Base-by-base conservation (phyloP, 2,329 filamentous ascomycete genomes). In the Gaeumannomyces sp. region DNA sequence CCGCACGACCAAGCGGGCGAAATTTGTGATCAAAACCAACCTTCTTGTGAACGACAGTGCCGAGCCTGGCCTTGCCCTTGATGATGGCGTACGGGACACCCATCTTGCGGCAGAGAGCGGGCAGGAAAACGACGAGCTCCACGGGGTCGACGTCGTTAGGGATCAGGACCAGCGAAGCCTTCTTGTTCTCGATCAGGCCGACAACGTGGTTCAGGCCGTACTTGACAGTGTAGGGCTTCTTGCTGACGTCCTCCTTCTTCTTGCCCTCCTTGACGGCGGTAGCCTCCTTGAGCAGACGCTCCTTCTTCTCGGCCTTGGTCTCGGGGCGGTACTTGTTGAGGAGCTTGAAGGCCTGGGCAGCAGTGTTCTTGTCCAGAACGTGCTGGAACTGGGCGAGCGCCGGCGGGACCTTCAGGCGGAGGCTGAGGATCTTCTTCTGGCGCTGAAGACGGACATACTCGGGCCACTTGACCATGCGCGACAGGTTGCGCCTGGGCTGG, bases 321-420 rank as follows among this genome's bases (percentile, higher is more conserved):
- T 99, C 95, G 73, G 95, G 95, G 76, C 94, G 93, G 90, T 99
- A 99, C 88, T 99, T 99, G 91, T 97, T 96, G 78, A 99, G 91
- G 78, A 99, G 90, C 89, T 98, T 98, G 88, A 99, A 95, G 71
- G 92, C 86, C 85, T 98, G 94, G 75, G 93, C 91, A 73, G 96
- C 96, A 72, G 94, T 91, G 88, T 96, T 96, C 83, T 91, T 91
- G 88, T 96, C 92, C 75, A 98, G 91, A 74, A 96, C 93, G 81
- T 94, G 91, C 85, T 93, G 89, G 90, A 98, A 99, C 86, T 99
- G 95, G 73, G 94, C 89, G 75, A 99, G 93, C 74, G 94, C 90
- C 77, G 96, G 95, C 70, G 95, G 95, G 69, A 99, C 95, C 90
- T 99, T 99, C 77, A 99, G 86, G 77, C 95, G 94, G 82, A 99